These are phyloP conservation scores for Clonostachys sp. DNA, from an alignment of 2,329 filamentous ascomycete genomes.

Conservation along the genomic window DNA sequence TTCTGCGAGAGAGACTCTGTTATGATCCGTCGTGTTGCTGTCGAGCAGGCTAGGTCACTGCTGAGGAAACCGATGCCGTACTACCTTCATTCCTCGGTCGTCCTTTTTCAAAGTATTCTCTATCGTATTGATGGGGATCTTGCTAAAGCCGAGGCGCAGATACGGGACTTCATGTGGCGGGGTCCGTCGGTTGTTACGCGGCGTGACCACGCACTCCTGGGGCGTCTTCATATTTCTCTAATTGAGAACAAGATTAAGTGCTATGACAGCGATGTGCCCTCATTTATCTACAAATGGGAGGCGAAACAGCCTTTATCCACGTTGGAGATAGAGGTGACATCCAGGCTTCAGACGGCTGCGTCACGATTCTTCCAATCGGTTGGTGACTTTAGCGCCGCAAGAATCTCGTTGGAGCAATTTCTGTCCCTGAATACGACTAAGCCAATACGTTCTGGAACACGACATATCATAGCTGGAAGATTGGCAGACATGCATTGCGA, in stretches of 20 bases:
- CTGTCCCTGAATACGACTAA: constrained; percentile 14
- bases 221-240: constrained; percentile 24
- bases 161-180: constrained; percentile 14
- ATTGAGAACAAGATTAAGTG: constrained; percentile 25
- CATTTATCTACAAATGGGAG: constrained; percentile 21
- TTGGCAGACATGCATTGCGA: constrained; percentile 21
- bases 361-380: constrained; percentile 24
- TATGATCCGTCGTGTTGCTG: constrained; percentile 11
- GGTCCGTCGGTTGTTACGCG: constrained; percentile 8
- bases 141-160: constrained; percentile 12
- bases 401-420: constrained; percentile 21
- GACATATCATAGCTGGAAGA: constrained; percentile 14
- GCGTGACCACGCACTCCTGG: constrained; percentile 18
- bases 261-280: constrained; percentile 18
- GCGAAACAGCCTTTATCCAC: constrained; percentile 18
- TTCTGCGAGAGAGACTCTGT: constrained; percentile 22
- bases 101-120: constrained; percentile 22
- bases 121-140: constrained; percentile 16
- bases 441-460: constrained; percentile 16
- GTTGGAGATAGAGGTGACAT: constrained; percentile 23
- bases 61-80: constrained; percentile 20
- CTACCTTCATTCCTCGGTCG: constrained; percentile 20
- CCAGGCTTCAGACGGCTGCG: constrained; percentile 20
- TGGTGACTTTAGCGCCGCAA: constrained; percentile 19
- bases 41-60: constrained; percentile 13